Evolutionary conservation across 2,329 filamentous ascomycete species (phyloP).

Genomic region (Aureobasidium sp.): DNA sequence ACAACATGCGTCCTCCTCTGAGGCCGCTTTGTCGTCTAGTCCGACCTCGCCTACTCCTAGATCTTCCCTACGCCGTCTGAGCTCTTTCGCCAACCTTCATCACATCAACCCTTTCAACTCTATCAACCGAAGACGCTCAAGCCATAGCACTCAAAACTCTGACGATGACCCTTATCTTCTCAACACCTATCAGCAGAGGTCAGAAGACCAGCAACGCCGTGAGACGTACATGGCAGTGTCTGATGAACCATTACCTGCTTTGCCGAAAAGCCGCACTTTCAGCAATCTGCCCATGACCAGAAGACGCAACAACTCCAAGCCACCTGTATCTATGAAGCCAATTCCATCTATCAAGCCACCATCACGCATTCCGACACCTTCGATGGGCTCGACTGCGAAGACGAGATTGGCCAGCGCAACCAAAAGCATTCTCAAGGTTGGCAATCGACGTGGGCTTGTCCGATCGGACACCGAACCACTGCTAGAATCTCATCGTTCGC

Average conservation of each 20-base stretch:
- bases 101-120: conserved; percentile 29
- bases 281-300: conserved; percentile 27
- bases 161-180: conserved; percentile 13
- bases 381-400: not conserved
- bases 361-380: conserved; percentile 10
- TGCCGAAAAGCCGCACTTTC: conserved; percentile 28
- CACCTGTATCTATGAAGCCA: not conserved
- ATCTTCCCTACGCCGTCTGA: conserved; percentile 18
- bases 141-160: conserved; percentile 9
- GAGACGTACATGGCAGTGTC: conserved; percentile 26
- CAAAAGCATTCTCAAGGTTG: conserved; percentile 11
- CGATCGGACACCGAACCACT: conserved; percentile 28
- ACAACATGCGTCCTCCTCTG: not conserved
- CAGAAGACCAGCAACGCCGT: conserved; percentile 14
- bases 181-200: conserved; percentile 19
- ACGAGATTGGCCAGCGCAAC: conserved; percentile 12
- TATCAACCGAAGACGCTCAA: conserved; percentile 26
- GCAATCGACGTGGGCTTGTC: conserved; percentile 13
- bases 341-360: not conserved
- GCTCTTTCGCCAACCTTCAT: conserved; percentile 26
- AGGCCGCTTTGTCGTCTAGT: not conserved
- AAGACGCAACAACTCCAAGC: not conserved
- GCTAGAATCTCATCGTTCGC: conserved; percentile 16
- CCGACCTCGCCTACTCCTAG: not conserved
- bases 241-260: conserved; percentile 24